Percentiles rank a stretch among this genome's conserved stretches.
Conservation (phyloP, 306 rosid species). For the Crataegus laevigata region DNA sequence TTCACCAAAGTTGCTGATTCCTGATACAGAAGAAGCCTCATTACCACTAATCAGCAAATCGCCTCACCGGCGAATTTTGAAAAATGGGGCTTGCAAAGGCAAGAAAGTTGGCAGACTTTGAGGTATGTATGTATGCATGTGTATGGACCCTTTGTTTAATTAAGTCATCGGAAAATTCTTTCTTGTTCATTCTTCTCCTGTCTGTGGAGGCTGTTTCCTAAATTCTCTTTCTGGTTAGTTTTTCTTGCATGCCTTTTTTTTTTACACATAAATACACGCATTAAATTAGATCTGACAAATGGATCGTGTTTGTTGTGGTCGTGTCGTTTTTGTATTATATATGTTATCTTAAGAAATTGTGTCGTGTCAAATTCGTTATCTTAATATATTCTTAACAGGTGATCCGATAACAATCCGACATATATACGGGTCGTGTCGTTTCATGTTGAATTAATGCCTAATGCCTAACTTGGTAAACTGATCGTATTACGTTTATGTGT, state of each 20-base stretch:
- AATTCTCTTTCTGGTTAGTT: neutral
- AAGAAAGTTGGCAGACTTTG: neutral
- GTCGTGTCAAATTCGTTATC: too few relatives aligned
- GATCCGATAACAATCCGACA: too few relatives aligned
- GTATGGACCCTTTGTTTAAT: neutral
- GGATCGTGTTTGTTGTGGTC: too few relatives aligned
- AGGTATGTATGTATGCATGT: neutral
- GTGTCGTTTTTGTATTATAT: too few relatives aligned
- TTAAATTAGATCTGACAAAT: too few relatives aligned
- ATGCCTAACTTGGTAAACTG: too few relatives aligned
- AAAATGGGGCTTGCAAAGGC: neutral
- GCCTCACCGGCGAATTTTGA: neutral
- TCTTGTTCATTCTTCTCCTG: neutral
- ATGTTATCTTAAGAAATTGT: too few relatives aligned
- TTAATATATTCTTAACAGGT: too few relatives aligned
- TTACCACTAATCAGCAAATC: neutral
- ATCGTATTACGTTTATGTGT: too few relatives aligned
- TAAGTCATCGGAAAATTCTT: neutral
- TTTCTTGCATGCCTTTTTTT: neutral
- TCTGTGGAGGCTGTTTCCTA: neutral
- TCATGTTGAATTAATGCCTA: too few relatives aligned
- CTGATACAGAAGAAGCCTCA: constrained; percentile 15
- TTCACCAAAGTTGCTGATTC: constrained; percentile 56
- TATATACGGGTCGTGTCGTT: too few relatives aligned
- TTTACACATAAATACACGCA: too few relatives aligned